phyloP scores from a whole-genome alignment of 2,329 filamentous ascomycete genomes.

The Calonectria leucothoes region DNA sequence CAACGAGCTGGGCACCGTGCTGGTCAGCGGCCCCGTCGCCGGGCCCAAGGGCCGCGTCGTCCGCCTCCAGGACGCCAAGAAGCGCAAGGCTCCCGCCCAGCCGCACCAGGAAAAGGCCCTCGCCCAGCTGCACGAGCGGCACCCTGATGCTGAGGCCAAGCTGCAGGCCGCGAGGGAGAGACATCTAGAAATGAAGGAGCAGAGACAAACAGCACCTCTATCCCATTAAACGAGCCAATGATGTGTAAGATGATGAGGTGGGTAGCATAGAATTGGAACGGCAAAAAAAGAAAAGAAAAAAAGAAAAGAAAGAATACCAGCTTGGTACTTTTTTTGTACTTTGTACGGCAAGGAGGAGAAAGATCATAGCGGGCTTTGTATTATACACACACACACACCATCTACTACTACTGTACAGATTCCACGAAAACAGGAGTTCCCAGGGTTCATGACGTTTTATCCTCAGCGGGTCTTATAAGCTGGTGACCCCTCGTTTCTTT shows the following conservation, averaged over 20 bases:
- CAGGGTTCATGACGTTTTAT: conserved; percentile 35
- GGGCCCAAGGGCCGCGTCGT: conserved; percentile 91
- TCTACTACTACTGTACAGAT: conserved; percentile 46
- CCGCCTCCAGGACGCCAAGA: conserved; percentile 88
- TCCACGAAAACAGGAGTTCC: conserved; percentile 42
- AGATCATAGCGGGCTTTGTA: conserved; percentile 51
- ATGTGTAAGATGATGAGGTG: conserved; percentile 45
- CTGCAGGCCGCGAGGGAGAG: conserved; percentile 61
- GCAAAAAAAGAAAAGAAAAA: background rate
- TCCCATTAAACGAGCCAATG: conserved; percentile 29
- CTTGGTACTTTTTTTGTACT: conserved; percentile 27
- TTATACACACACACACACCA: conserved; percentile 52
- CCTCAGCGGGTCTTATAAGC: conserved; percentile 1
- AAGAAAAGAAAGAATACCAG: background rate
- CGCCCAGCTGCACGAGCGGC: conserved; percentile 57
- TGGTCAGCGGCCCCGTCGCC: conserved; percentile 87
- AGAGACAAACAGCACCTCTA: conserved; percentile 49
- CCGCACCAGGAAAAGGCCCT: conserved; percentile 61
- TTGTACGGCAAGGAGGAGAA: conserved; percentile 34
- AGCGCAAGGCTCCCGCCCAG: conserved; percentile 73
- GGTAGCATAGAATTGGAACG: conserved; percentile 41
- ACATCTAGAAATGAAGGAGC: conserved; percentile 66
- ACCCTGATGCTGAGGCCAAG: conserved; percentile 57
- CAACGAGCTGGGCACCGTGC: conserved; percentile 85
- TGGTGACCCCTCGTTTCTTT: conserved; percentile 4